Percentiles rank a stretch among this genome's conserved stretches.
These are phyloP conservation scores for Cucumis sativus DNA, from an alignment of 306 rosid species.

Conservation along the genomic window Cucumber_9930_V3 NC_026660.2:28308001-28308500, in stretches of 20 bases:
- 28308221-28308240: conserved; percentile 46
- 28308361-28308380: conserved; percentile 54
- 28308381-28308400: conserved; percentile 35
- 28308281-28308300: conserved; percentile 29
- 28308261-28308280: neutral
- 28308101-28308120: neutral
- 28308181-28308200: conserved; percentile 58
- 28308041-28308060: conserved; percentile 73
- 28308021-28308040: conserved; percentile 34
- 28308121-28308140: neutral
- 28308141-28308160: too few relatives aligned
- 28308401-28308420: neutral
- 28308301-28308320: conserved; percentile 59
- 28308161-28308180: neutral
- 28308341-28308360: conserved; percentile 36
- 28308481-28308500: conserved; percentile 77
- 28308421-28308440: neutral
- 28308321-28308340: conserved; percentile 68
- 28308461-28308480: conserved; percentile 68
- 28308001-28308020: conserved; percentile 12
- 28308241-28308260: neutral
- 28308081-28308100: neutral
- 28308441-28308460: neutral
- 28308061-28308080: conserved; percentile 38
- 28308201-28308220: conserved; percentile 64